Conservation (phyloP, 2,329 filamentous ascomycete genomes). For the Cercospora sojina region DNA sequence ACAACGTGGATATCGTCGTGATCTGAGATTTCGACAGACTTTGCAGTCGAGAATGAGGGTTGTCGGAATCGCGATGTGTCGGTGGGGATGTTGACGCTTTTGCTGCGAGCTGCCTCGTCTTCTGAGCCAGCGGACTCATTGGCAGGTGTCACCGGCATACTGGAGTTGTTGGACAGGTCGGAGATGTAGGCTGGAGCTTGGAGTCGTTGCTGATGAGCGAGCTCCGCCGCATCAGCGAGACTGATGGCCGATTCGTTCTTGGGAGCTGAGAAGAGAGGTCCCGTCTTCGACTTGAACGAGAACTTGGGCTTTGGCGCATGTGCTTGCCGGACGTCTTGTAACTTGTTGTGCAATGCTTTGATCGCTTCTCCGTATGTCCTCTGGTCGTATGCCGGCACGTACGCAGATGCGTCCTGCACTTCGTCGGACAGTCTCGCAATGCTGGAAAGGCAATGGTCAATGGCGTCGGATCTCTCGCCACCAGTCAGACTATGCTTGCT, state of each 20-base stretch:
- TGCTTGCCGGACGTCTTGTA: conserved; percentile 66
- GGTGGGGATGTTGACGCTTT: conserved; percentile 50
- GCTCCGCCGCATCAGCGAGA: conserved; percentile 56
- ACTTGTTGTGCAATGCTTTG: conserved; percentile 75
- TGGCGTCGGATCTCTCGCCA: conserved; percentile 75
- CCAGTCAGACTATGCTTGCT: conserved; percentile 61
- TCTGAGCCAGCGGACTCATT: conserved; percentile 25
- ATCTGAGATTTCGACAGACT: conserved; percentile 60
- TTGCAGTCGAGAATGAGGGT: conserved; percentile 58
- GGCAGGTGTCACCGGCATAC: conserved; percentile 42
- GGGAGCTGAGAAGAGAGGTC: conserved; percentile 31
- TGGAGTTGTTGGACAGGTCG: conserved; percentile 41
- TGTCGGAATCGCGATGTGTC: conserved; percentile 40
- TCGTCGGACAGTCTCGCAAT: conserved; percentile 80
- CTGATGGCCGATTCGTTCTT: conserved; percentile 51
- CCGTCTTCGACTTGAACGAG: conserved; percentile 63
- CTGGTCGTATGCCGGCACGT: conserved; percentile 85
- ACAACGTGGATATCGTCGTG: conserved; percentile 72
- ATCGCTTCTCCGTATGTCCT: conserved; percentile 81
- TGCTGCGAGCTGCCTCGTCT: conserved; percentile 34
- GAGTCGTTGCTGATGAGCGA: conserved; percentile 49
- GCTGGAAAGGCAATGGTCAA: conserved; percentile 74
- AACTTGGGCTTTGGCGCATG: conserved; percentile 78
- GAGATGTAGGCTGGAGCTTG: conserved; percentile 47
- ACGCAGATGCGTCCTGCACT: conserved; percentile 78